Evolutionary conservation across 106 monocot species (phyloP), one percentile per base, ranked within the genome.

Genomic region (Agapanthus africanus): DNA sequence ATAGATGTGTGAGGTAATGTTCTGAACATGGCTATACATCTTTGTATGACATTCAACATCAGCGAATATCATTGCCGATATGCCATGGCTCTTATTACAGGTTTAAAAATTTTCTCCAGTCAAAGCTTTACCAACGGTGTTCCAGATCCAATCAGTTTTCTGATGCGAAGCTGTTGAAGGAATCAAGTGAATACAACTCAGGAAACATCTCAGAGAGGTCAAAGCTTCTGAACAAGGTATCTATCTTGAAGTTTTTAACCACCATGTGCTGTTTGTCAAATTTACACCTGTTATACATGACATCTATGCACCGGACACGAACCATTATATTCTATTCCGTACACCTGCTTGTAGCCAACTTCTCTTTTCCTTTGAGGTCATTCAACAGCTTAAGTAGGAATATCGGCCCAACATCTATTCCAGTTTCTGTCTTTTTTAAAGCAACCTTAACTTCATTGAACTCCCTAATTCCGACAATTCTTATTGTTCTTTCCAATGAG

Each of bases 221-320:
- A 42, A 83, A 80, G 52, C 37, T 80, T 71, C 49, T 87, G 6
- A 78, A 80, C 18, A 75, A 79, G 80, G 87, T 87, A 44, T 59
- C 19, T 23, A 7, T 38, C 56, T 11, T 52, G 10, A 21, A 18
- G 34, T 52, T 49, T 0, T 13, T 41, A 36, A 64, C 15, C 5
- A 66, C 30, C 14, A 41, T 0, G n/a, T 30, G 22, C 40, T 54
- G n/a, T 56, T 66, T 66, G 62, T 0, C 42, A 1, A 37, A 19
- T 36, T n/a, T 37, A n/a, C 2, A n/a, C n/a, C 65, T n/a, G n/a
- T n/a, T n/a, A n/a, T n/a, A n/a, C n/a, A n/a, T n/a, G n/a, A n/a
- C n/a, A n/a, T n/a, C n/a, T n/a, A n/a, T n/a, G n/a, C n/a, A n/a
- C n/a, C n/a, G n/a, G n/a, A n/a, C n/a, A n/a, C n/a, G n/a, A n/a